Conservation (phyloP, 306 rosid genomes). For the Coriaria nepalensis region DNA sequence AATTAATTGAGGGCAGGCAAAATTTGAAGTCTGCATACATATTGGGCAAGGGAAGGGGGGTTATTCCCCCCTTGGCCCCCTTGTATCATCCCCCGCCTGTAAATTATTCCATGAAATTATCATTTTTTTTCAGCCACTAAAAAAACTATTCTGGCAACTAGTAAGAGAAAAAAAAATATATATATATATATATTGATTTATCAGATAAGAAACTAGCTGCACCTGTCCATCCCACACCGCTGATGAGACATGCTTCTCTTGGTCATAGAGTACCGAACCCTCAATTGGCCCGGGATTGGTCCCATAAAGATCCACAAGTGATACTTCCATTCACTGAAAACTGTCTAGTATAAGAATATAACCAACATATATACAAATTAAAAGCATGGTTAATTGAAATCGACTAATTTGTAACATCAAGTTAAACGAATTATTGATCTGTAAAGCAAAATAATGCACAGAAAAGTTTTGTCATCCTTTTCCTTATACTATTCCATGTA, state of each 20-base stretch:
- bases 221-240: constrained; percentile 99
- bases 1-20: neutral
- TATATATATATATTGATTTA: too few relatives aligned
- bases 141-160: neutral
- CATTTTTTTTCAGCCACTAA: constrained; percentile 1
- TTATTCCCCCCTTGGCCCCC: too few relatives aligned
- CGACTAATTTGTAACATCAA: too few relatives aligned
- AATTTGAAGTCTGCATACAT: constrained; percentile 2
- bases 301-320: constrained; percentile 51
- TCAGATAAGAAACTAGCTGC: constrained; percentile 16
- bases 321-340: constrained; percentile 46
- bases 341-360: neutral
- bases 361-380: too few relatives aligned
- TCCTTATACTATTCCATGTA: too few relatives aligned
- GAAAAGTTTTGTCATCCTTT: too few relatives aligned
- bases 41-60: neutral
- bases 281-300: constrained; percentile 94
- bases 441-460: too few relatives aligned
- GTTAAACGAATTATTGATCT: too few relatives aligned
- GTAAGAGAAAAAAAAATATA: too few relatives aligned
- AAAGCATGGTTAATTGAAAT: too few relatives aligned
- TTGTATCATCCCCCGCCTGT: too few relatives aligned
- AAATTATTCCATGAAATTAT: too few relatives aligned
- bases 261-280: constrained; percentile 81
- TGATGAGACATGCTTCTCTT: constrained; percentile 92